Conservation (phyloP, 495 filamentous ascomycete genomes). For the Hypoxylon fuscum region DNA sequence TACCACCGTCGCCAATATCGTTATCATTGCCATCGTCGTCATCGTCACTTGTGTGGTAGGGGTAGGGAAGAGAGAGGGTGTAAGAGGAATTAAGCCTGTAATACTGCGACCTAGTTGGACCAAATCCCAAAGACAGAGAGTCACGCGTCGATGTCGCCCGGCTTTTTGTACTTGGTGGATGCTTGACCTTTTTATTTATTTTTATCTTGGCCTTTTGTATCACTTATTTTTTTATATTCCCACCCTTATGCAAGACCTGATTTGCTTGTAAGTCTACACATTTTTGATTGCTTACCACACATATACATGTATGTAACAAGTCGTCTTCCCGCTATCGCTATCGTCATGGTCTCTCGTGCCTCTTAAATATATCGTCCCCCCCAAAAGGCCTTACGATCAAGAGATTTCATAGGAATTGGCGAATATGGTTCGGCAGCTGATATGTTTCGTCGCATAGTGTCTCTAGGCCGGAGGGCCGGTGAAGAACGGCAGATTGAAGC, state of each 20-base stretch:
- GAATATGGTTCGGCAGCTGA: slow-evolving; percentile 41
- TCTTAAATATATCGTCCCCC: slow-evolving; percentile 5
- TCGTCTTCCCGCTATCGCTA: slow-evolving; percentile 28
- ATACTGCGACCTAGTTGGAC: slow-evolving; percentile 18
- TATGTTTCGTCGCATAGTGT: slow-evolving; percentile 57
- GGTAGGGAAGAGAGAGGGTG: slow-evolving; percentile 28
- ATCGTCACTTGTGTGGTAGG: slow-evolving; percentile 18
- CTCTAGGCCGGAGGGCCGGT: slow-evolving; percentile 53
- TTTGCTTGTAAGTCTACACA: slow-evolving; percentile 38
- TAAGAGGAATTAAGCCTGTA: slow-evolving; percentile 30
- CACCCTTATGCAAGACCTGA: slow-evolving; percentile 42
- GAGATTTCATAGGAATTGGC: slow-evolving; percentile 9
- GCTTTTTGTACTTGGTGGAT: slow-evolving; percentile 22
- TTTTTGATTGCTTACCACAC: slow-evolving; percentile 22
- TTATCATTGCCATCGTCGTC: slow-evolving; percentile 21
- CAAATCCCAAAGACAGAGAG: slow-evolving; percentile 19
- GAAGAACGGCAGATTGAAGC: slow-evolving; percentile 47
- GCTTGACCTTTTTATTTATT: slow-evolving; percentile 25
- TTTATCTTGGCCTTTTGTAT: slow-evolving; percentile 29
- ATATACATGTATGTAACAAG: slow-evolving; percentile 1
- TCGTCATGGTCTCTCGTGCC: slow-evolving; percentile 6
- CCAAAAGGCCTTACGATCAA: slow-evolving; percentile 1
- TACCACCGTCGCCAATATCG: slow-evolving; percentile 5
- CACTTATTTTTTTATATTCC: slow-evolving; percentile 24
- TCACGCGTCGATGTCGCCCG: slow-evolving; percentile 31